phyloP scores from a whole-genome alignment of 192 early-diverging fungal species.

The Backusella macrospora region DNA sequence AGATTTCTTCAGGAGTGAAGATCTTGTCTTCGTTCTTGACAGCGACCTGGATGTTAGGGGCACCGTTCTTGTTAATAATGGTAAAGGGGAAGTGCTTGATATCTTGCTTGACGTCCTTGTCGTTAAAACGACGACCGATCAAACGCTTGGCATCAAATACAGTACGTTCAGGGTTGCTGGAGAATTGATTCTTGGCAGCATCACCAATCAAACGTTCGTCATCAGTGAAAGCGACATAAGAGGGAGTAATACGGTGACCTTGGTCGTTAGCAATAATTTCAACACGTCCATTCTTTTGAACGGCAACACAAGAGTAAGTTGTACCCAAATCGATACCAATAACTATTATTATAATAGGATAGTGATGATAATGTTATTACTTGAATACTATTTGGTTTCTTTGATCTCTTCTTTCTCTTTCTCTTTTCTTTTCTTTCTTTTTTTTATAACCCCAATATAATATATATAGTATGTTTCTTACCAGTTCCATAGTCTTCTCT shows the following conservation, averaged over 20 bases:
- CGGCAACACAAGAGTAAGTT: constrained; percentile 49
- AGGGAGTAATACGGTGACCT: constrained; percentile 91
- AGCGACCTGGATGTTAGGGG: constrained; percentile 75
- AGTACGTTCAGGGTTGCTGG: constrained; percentile 85
- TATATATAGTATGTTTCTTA: constrained; percentile 14
- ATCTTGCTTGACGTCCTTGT: constrained; percentile 87
- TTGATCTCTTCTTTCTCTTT: not conserved
- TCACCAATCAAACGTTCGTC: constrained; percentile 90
- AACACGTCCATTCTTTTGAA: constrained; percentile 40
- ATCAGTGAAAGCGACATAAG: constrained; percentile 91
- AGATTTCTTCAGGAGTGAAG: constrained; percentile 93
- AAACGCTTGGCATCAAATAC: constrained; percentile 93
- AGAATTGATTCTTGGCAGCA: constrained; percentile 92
- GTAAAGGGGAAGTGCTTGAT: constrained; percentile 94
- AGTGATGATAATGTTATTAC: not conserved
- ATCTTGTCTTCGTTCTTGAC: constrained; percentile 82
- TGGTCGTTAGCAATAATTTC: constrained; percentile 96
- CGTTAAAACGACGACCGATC: constrained; percentile 81
- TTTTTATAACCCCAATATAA: not conserved
- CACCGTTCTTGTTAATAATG: constrained; percentile 72
- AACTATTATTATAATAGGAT: constrained; percentile 17
- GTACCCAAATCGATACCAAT: constrained; percentile 55
- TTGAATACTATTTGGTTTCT: not conserved
- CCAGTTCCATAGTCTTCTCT: constrained; percentile 33
- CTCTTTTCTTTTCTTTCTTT: not conserved